phyloP scores from a whole-genome alignment of 2,329 filamentous ascomycete species.

The Fusarium cyanostomum region DNA sequence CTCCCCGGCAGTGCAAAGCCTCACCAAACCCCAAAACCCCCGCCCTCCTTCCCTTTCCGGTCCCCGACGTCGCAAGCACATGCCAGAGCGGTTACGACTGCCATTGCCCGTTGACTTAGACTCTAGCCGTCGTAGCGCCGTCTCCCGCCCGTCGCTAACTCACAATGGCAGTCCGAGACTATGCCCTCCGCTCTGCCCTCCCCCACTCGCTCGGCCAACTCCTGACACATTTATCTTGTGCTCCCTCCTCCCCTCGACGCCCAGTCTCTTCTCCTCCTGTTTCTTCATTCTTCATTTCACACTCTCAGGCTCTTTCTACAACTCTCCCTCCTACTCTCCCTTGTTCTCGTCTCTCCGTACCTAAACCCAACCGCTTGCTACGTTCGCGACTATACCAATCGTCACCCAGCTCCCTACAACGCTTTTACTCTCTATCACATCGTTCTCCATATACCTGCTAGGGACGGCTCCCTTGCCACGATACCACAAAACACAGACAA shows the following conservation, averaged over 20 bases:
- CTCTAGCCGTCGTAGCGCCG: constrained; percentile 24
- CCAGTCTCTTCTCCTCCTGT: constrained; percentile 17
- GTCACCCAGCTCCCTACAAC: constrained; percentile 4
- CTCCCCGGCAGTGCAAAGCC: constrained; percentile 28
- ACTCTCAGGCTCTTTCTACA: not conserved
- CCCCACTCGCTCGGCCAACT: constrained; percentile 30
- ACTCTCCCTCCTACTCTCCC: not conserved
- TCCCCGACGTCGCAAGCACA: constrained; percentile 38
- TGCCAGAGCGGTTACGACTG: constrained; percentile 23
- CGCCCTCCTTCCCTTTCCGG: constrained; percentile 38
- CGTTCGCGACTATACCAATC: constrained; percentile 6
- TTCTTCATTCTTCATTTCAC: constrained; percentile 17
- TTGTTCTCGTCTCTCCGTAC: constrained; percentile 3
- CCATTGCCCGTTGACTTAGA: constrained; percentile 15
- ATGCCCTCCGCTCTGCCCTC: constrained; percentile 35
- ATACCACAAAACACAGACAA: constrained; percentile 27
- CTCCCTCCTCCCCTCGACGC: constrained; percentile 23
- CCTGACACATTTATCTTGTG: constrained; percentile 36
- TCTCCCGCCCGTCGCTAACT: constrained; percentile 28
- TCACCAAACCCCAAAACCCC: constrained; percentile 16
- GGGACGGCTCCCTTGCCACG: constrained; percentile 41
- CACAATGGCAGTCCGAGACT: constrained; percentile 27
- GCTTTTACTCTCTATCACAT: constrained; percentile 6
- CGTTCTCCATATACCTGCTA: constrained; percentile 29
- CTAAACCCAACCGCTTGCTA: constrained; percentile 10